A percentile compares a stretch with the other conserved stretches of the same genome.
Evolutionary conservation across 331 rosid species (phyloP).

Genomic region (Cucumis variabilis): DNA sequence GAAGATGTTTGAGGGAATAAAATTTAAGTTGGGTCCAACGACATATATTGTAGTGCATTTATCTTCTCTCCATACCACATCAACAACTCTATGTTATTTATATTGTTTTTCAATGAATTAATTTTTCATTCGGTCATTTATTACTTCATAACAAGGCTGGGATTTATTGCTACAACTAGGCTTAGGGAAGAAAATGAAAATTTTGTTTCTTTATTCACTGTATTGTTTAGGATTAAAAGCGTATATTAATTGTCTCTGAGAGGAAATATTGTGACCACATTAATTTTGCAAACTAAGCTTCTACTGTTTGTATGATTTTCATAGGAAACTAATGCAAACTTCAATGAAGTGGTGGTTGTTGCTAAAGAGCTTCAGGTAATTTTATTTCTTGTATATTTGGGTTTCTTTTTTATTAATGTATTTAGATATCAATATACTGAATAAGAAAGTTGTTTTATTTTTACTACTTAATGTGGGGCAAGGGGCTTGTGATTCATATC

Average conservation of each 20-base stretch:
- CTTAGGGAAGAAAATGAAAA: conserved; percentile 98
- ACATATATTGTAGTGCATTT: too few relatives aligned
- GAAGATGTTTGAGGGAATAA: too few relatives aligned
- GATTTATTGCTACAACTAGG: too few relatives aligned
- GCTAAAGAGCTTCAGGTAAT: conserved; percentile 88
- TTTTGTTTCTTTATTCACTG: conserved; percentile 17
- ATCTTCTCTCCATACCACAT: too few relatives aligned
- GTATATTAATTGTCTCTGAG: conserved; percentile 3
- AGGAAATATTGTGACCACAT: conserved; percentile 34
- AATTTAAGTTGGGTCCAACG: too few relatives aligned
- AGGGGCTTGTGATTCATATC: not conserved
- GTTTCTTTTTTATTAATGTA: not conserved
- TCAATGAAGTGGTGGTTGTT: conserved; percentile 91
- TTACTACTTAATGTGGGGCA: not conserved
- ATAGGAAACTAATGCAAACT: conserved; percentile 86
- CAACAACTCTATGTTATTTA: too few relatives aligned
- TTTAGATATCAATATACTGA: not conserved
- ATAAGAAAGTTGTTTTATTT: not conserved
- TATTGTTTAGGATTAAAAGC: not conserved
- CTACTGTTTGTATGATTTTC: conserved; percentile 32
- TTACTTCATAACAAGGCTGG: not conserved
- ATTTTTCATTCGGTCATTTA: too few relatives aligned
- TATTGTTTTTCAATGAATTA: too few relatives aligned
- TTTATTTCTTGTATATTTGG: not conserved
- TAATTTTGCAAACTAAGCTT: not conserved